Base-by-base conservation (phyloP, 345 rosid species). In the Raphanus raphanistrum region DNA sequence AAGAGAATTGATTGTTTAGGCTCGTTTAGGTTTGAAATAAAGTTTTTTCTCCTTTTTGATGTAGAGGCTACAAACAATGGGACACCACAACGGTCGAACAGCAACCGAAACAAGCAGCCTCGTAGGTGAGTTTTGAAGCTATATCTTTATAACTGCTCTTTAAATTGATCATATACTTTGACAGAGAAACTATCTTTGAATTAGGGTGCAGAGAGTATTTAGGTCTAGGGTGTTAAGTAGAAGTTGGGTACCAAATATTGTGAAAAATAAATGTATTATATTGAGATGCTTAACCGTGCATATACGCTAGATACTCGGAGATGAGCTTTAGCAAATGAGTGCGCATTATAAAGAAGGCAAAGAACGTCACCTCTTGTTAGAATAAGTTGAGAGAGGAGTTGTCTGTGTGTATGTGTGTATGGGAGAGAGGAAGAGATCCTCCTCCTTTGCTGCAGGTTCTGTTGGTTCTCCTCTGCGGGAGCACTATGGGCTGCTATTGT, bases 261-360 rank as follows among this genome's bases (percentile, higher is more conserved):
- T 27, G 8, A 7, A 55, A 63, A n/a, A 16, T 21, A 61, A 50
- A 13, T 17, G 70, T 63, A 12, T 8, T 50, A 13, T 26, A 13
- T 26, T 31, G 2, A 25, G 4, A 59, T 41, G n/a, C 3, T 45
- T 59, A 68, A 76, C 8, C 0, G 2, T 2, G 71, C 16, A 65
- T 6, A 60, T 59, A 62, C 8, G 63, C 68, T 77, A 79, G 79
- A 68, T 74, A 79, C 82, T 79, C 79, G 65, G 82, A 79, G 79
- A 79, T 79, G 82, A 79, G 79, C 68, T 79, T 74, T 55, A 63
- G 82, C 79, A 79, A 74, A 75, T 79, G 79, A 74, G 27, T 58
- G 61, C 12, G 10, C 6, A 41, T n/a, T 38, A 58, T 64, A 38
- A 50, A 33, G 66, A 68, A 32, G 64, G 62, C 15, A 68, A 67